Evolutionary conservation across 163 green algal species (phyloP).

Genomic region (Scenedesmus sp.): DNA sequence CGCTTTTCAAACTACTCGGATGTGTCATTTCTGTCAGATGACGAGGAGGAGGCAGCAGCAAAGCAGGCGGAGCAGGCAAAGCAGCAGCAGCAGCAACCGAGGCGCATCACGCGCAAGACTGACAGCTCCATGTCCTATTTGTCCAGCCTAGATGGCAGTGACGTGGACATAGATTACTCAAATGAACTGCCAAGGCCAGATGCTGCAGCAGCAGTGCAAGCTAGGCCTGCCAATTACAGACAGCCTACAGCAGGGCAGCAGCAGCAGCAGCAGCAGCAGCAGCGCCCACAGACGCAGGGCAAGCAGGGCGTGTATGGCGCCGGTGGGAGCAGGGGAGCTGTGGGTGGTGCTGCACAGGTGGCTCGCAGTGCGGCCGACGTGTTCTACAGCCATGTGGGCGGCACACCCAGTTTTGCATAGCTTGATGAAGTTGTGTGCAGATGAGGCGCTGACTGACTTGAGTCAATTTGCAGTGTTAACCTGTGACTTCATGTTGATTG

Average conservation of each 20-base stretch:
- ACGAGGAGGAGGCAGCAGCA: conserved; percentile 3
- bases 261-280: conserved; percentile 9
- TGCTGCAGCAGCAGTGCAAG: neutral
- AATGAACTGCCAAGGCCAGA: neutral
- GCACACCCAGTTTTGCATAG: neutral
- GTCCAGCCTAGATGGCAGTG: conserved; percentile 16
- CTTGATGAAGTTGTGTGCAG: too few relatives aligned
- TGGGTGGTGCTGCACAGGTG: neutral
- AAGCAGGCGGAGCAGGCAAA: neutral
- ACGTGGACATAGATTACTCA: neutral
- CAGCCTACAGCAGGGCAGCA: neutral
- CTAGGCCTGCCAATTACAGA: neutral
- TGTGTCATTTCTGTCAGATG: conserved; percentile 37
- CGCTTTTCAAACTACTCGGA: conserved; percentile 26
- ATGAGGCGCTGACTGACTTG: too few relatives aligned
- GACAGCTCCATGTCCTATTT: conserved; percentile 6
- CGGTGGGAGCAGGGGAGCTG: neutral
- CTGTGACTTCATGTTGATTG: too few relatives aligned
- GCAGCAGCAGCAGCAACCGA: conserved; percentile 12
- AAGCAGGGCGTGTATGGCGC: neutral
- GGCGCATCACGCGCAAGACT: neutral
- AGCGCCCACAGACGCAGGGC: neutral
- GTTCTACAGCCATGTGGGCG: conserved; percentile 36
- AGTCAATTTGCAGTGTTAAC: too few relatives aligned
- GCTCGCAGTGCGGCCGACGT: conserved; percentile 19